These are phyloP conservation scores for Apiospora pterosperma DNA, from an alignment of 2,329 filamentous ascomycete species.

Conservation along the genomic window DNA sequence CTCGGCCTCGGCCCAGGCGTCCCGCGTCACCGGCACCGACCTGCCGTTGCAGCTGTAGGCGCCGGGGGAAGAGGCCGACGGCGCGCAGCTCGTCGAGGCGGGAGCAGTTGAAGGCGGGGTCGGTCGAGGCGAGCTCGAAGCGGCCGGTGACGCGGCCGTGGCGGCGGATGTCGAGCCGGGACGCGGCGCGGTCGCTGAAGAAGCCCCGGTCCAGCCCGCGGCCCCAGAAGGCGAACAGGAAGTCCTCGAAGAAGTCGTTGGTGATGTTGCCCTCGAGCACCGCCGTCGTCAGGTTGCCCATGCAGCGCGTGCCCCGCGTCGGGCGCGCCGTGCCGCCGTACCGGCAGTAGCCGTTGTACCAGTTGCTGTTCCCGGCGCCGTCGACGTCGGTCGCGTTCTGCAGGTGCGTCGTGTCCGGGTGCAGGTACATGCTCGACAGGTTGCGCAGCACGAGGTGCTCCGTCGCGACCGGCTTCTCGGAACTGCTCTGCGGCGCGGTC, in stretches of 20 bases:
- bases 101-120: background rate
- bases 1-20: background rate
- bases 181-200: background rate
- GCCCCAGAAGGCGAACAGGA: constrained; percentile 1
- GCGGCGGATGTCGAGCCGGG: background rate
- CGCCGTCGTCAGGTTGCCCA: background rate
- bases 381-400: background rate
- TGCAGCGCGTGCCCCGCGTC: background rate
- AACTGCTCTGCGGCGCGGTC: background rate
- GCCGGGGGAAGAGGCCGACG: background rate
- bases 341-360: background rate
- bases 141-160: constrained; percentile 1
- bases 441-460: background rate
- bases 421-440: background rate
- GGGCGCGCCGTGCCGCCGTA: background rate
- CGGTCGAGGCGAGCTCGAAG: background rate
- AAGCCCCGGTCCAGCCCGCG: background rate
- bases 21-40: constrained; percentile 1
- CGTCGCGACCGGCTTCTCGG: background rate
- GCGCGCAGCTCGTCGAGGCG: background rate
- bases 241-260: constrained; percentile 6
- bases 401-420: background rate
- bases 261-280: background rate
- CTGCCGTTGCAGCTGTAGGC: background rate
- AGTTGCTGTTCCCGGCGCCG: background rate